phyloP scores from a whole-genome alignment of 768 basidiomycete genomes.

The Gymnopilus junonius region DNA sequence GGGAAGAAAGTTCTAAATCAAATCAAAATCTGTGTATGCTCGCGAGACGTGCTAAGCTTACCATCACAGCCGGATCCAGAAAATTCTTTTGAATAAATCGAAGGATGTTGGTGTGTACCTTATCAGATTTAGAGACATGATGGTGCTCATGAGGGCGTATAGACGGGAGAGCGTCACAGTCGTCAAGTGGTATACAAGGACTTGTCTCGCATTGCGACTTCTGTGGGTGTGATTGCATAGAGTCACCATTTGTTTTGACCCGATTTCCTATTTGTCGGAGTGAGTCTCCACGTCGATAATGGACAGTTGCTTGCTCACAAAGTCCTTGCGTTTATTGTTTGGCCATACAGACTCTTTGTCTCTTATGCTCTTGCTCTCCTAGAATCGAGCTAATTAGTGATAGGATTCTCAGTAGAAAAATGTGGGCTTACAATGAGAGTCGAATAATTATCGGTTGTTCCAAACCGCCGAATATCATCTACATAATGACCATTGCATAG shows the following conservation, averaged over 20 bases:
- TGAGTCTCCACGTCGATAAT: constrained; percentile 5
- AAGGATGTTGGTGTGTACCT: constrained; percentile 28
- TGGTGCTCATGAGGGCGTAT: constrained; percentile 17
- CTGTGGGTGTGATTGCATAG: too few species aligned
- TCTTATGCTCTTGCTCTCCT: constrained; percentile 15
- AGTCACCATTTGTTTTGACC: too few species aligned
- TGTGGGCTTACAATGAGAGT: constrained; percentile 36
- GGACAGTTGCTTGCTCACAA: neutral
- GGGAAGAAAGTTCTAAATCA: neutral
- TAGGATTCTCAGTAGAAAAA: neutral
- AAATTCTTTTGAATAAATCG: neutral
- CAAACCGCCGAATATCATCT: constrained; percentile 21
- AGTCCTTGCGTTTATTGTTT: constrained; percentile 4
- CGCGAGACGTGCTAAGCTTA: neutral
- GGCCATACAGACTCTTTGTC: constrained; percentile 13
- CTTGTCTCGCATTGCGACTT: too few species aligned
- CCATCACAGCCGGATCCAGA: neutral
- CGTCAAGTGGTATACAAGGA: constrained; percentile 7
- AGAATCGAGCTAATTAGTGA: neutral
- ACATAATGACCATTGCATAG: constrained; percentile 38
- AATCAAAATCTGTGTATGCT: too few species aligned
- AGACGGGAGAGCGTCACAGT: constrained; percentile 12
- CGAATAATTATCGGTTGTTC: constrained; percentile 41
- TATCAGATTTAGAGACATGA: constrained; percentile 16
- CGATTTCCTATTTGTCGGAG: neutral